phyloP scores from a whole-genome alignment of 1,284 basidiomycete species.

The Sporisorium exsertum region DNA sequence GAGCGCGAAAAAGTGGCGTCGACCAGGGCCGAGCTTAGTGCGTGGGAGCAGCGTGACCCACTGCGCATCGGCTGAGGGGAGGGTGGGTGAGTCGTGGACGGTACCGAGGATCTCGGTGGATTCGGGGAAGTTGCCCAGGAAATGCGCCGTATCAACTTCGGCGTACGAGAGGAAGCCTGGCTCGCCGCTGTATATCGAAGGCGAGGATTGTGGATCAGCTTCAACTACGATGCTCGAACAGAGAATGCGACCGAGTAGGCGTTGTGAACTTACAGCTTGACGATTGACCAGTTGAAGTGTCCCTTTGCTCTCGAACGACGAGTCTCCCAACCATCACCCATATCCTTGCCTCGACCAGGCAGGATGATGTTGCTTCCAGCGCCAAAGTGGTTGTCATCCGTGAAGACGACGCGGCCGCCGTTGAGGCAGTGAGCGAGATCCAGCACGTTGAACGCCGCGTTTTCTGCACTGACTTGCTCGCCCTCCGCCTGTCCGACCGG shows the following conservation, averaged over 20 bases:
- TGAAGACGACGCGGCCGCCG: constrained; percentile 82
- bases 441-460: constrained; percentile 71
- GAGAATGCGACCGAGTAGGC: neutral
- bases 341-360: constrained; percentile 87
- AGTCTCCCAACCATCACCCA: constrained; percentile 99
- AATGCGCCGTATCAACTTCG: constrained; percentile 94
- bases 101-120: constrained; percentile 82
- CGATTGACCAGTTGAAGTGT: constrained; percentile 90
- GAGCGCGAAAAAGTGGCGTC: constrained; percentile 87
- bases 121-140: constrained; percentile 94
- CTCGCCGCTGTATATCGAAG: constrained; percentile 52
- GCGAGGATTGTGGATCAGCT: constrained; percentile 6
- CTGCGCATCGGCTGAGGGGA: constrained; percentile 52
- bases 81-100: constrained; percentile 66
- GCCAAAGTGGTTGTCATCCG: constrained; percentile 91
- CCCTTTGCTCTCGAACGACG: constrained; percentile 83
- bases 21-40: constrained; percentile 86
- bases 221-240: too few species aligned
- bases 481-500: constrained; percentile 69
- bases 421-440: constrained; percentile 92
- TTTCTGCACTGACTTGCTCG: constrained; percentile 63
- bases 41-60: constrained; percentile 84
- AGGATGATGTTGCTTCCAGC: constrained; percentile 89
- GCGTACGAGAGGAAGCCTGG: constrained; percentile 79
- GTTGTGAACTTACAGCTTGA: constrained; percentile 78